Evolutionary conservation across 306 rosid genomes (phyloP).

Genomic region (Vachellia collinsii): DNA sequence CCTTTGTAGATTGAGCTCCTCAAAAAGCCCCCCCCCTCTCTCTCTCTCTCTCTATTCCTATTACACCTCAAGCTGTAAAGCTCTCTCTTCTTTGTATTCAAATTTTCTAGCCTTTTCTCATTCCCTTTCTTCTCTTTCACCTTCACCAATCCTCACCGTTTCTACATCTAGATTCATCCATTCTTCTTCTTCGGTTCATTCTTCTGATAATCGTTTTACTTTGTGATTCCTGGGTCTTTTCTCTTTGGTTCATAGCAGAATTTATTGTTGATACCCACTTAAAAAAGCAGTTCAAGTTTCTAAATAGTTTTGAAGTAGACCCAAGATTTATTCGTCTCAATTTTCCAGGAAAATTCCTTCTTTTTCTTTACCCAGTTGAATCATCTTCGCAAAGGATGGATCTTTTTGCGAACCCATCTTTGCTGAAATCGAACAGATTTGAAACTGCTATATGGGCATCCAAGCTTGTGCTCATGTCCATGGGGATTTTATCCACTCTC

Average conservation of each 20-base stretch:
- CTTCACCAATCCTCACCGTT: not conserved
- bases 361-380: slow-evolving; percentile 27
- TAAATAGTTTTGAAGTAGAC: not conserved
- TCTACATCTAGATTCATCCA: not conserved
- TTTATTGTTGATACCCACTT: not conserved
- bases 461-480: slow-evolving; percentile 55
- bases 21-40: not conserved
- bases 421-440: slow-evolving; percentile 44
- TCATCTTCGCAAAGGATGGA: slow-evolving; percentile 39
- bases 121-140: not conserved
- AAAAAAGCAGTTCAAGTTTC: no score
- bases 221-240: not conserved
- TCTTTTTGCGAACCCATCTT: slow-evolving; percentile 51
- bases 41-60: no score
- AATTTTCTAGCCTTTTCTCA: not conserved
- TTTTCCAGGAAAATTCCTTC: slow-evolving; percentile 28
- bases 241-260: not conserved
- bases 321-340: slow-evolving; percentile 22
- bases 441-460: slow-evolving; percentile 59
- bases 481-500: slow-evolving; percentile 62
- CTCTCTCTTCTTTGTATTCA: not conserved
- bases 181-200: slow-evolving; percentile 9
- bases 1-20: not conserved
- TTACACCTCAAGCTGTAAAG: not conserved
- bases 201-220: not conserved